Percentiles rank a stretch among this genome's conserved stretches.
Conservation (phyloP, 345 rosid species). For the Orychophragmus violaceus region DNA sequence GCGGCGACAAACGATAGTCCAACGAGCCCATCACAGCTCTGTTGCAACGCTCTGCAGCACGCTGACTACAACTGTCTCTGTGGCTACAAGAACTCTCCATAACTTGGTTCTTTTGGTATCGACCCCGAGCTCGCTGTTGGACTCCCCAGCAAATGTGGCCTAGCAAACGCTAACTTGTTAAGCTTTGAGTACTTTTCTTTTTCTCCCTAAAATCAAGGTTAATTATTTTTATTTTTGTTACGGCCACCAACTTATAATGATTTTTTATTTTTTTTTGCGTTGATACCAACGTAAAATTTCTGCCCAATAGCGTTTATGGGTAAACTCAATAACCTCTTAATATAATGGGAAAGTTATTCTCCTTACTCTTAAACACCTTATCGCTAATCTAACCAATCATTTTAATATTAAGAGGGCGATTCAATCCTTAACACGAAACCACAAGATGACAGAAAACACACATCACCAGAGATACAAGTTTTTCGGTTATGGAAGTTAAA, state of each 20-base stretch:
- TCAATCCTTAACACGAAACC: background rate
- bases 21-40: slow-evolving; percentile 39
- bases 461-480: background rate
- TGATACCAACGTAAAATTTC: background rate
- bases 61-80: slow-evolving; percentile 60
- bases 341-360: background rate
- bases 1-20: slow-evolving; percentile 47
- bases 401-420: background rate
- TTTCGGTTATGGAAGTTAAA: background rate
- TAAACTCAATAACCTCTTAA: background rate
- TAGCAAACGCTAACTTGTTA: slow-evolving; percentile 7
- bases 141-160: slow-evolving; percentile 29
- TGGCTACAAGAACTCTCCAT: slow-evolving; percentile 41
- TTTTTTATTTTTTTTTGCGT: background rate
- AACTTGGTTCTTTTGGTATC: slow-evolving; percentile 55
- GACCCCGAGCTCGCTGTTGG: slow-evolving; percentile 57
- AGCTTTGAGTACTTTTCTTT: background rate
- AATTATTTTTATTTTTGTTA: background rate
- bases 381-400: background rate
- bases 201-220: background rate
- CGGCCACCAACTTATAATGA: background rate
- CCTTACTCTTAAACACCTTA: background rate
- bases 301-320: background rate
- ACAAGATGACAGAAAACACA: background rate
- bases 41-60: slow-evolving; percentile 46